Conservation (phyloP, 805 yeast genomes). For the Candida xyloterini region DNA sequence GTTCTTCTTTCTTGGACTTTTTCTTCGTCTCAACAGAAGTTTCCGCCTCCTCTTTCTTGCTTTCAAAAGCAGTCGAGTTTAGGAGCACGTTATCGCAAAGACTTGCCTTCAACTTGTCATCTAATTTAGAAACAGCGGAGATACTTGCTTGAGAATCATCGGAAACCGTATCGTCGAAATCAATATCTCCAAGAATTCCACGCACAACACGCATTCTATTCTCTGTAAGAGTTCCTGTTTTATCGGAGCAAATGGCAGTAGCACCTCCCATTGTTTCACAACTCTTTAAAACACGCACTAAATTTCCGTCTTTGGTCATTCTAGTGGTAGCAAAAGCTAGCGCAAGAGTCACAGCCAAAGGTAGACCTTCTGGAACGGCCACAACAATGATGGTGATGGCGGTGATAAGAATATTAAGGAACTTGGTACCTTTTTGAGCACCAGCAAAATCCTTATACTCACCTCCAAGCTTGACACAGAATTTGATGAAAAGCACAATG, state of each 20-base stretch:
- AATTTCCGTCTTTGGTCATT: conserved; percentile 94
- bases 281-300: conserved; percentile 88
- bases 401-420: conserved; percentile 82
- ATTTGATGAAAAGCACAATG: conserved; percentile 73
- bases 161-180: conserved; percentile 49
- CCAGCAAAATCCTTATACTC: conserved; percentile 43
- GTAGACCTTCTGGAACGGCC: conserved; percentile 99
- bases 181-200: conserved; percentile 61
- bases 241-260: conserved; percentile 94
- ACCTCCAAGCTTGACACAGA: conserved; percentile 56
- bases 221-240: conserved; percentile 95
- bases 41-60: conserved; percentile 53
- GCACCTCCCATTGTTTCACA: conserved; percentile 99
- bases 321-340: conserved; percentile 97
- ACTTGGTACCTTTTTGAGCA: conserved; percentile 79
- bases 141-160: conserved; percentile 2
- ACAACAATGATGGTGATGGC: conserved; percentile 93
- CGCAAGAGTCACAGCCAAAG: conserved; percentile 94
- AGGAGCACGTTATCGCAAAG: conserved; percentile 59
- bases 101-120: conserved; percentile 23
- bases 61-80: conserved; percentile 91
- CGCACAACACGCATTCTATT: conserved; percentile 88
- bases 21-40: conserved; percentile 72
- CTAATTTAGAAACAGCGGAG: conserved; percentile 3
- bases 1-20: conserved; percentile 40